Evolutionary conservation across 2,329 filamentous ascomycete genomes (phyloP).

Genomic region (Penicillium paneum): DNA sequence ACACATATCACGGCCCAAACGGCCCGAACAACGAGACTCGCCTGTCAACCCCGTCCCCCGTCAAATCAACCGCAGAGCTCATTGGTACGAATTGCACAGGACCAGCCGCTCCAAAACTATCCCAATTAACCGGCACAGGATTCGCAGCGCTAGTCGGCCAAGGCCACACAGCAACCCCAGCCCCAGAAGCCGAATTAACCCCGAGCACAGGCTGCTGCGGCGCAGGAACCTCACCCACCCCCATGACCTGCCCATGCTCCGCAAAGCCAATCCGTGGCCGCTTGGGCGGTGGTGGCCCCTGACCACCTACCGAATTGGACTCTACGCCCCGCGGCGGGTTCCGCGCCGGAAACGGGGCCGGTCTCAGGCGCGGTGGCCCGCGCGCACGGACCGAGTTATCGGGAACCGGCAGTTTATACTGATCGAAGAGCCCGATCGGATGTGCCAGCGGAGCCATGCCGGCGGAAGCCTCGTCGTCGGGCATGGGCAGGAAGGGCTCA

Average conservation of each 20-base stretch:
- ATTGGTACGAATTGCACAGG: background rate
- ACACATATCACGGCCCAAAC: background rate
- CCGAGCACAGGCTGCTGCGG: background rate
- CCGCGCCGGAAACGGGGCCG: background rate
- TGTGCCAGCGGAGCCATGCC: slow-evolving; percentile 28
- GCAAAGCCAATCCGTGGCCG: slow-evolving; percentile 13
- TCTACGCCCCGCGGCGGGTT: background rate
- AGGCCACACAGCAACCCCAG: background rate
- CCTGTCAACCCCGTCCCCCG: background rate
- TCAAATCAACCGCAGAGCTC: background rate
- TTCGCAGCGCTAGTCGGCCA: background rate
- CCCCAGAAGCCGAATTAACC: background rate
- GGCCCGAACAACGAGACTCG: slow-evolving; percentile 4
- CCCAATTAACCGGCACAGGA: background rate
- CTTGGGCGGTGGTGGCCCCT: background rate
- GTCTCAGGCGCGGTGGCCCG: background rate
- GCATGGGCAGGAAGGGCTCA: slow-evolving; percentile 49
- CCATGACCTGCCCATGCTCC: background rate
- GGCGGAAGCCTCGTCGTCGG: slow-evolving; percentile 31
- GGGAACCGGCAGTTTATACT: slow-evolving; percentile 36
- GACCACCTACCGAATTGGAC: background rate
- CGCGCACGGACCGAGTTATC: slow-evolving; percentile 19
- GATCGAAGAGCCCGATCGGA: slow-evolving; percentile 39
- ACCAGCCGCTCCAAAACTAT: background rate
- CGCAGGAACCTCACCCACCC: background rate